Percentiles rank a stretch among this genome's conserved stretches.
phyloP scores from a whole-genome alignment of 106 monocot species.

The Phalaenopsis aphrodite region DNA sequence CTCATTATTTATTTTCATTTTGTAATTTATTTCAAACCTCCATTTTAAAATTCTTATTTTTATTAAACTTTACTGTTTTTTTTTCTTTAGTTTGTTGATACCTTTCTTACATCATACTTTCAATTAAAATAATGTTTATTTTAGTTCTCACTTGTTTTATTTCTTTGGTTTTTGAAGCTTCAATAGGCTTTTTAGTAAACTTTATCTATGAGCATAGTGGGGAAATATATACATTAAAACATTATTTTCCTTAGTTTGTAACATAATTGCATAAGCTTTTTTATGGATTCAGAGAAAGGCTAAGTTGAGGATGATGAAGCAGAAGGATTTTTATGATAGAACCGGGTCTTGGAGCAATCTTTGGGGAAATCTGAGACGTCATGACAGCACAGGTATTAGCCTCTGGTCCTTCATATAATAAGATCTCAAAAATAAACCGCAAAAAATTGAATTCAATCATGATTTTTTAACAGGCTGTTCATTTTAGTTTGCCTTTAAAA shows the following conservation, averaged over 20 bases:
- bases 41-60: too few species aligned
- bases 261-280: not conserved
- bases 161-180: not conserved
- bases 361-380: constrained; percentile 60
- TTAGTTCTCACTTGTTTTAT: not conserved
- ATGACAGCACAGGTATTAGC: constrained; percentile 52
- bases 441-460: not conserved
- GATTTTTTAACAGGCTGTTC: not conserved
- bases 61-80: too few species aligned
- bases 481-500: too few species aligned
- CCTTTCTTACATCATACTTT: not conserved
- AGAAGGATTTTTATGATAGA: constrained; percentile 39
- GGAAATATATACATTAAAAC: not conserved
- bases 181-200: not conserved
- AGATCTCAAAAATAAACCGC: not conserved
- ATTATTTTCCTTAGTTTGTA: not conserved
- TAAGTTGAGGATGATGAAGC: constrained; percentile 43
- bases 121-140: not conserved
- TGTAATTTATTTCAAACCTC: too few species aligned
- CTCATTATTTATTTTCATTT: too few species aligned
- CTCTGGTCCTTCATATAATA: not conserved
- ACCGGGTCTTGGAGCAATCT: constrained; percentile 58
- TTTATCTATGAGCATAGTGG: not conserved
- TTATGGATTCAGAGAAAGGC: constrained; percentile 52
- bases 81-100: not conserved